phyloP scores from a whole-genome alignment of 2,329 filamentous ascomycete genomes.

The Alternaria consortialis region DNA sequence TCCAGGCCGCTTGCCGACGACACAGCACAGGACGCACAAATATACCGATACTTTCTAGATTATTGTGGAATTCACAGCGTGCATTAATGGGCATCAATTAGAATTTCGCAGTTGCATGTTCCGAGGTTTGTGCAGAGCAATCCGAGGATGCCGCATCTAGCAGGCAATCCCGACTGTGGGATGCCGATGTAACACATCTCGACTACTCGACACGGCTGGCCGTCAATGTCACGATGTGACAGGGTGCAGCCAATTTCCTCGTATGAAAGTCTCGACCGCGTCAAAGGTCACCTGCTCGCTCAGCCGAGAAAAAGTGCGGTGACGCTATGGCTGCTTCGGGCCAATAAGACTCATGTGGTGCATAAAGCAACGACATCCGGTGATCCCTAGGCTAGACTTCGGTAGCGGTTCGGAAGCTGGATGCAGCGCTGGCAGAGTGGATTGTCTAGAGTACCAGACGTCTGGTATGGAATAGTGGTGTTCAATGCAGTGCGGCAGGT shows the following conservation, averaged over 20 bases:
- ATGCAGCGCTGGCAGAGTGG: neutral
- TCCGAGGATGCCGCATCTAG: neutral
- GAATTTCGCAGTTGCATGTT: neutral
- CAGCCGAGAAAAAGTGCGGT: conserved; percentile 21
- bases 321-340: conserved; percentile 21
- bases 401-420: conserved; percentile 11
- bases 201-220: neutral
- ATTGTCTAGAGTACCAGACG: neutral
- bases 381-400: conserved; percentile 7
- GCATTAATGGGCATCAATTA: neutral
- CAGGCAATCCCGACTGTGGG: neutral
- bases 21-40: neutral
- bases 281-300: conserved; percentile 24
- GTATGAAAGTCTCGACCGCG: conserved; percentile 28
- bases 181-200: conserved; percentile 1
- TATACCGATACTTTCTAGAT: neutral
- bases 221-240: conserved; percentile 3
- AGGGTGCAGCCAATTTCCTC: neutral
- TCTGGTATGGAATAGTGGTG: neutral
- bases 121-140: neutral
- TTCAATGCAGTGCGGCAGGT: neutral
- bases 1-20: neutral
- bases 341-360: conserved; percentile 23
- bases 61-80: neutral
- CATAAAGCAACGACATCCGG: conserved; percentile 24